Percentiles rank a stretch among this genome's conserved stretches.
These are phyloP conservation scores for Peltaster fructicola DNA, from an alignment of 2,329 filamentous ascomycete species.

Conservation along the genomic window DNA sequence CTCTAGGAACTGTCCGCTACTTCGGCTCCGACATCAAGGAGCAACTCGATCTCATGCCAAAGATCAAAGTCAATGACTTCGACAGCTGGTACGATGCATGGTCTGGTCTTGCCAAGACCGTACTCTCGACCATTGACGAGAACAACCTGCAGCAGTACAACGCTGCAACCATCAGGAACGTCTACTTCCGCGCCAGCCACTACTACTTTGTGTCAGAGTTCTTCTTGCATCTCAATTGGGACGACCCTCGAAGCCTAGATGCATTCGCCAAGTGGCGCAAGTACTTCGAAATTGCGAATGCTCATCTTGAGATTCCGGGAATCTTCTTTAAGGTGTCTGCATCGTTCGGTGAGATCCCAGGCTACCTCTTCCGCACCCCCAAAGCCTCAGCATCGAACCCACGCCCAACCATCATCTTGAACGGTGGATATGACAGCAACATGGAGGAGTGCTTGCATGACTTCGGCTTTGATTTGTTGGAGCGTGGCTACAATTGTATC, in stretches of 20 bases:
- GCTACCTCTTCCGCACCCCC: slow-evolving; percentile 4
- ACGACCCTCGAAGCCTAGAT: slow-evolving; percentile 22
- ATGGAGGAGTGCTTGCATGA: slow-evolving; percentile 15
- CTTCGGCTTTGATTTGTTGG: slow-evolving; percentile 12
- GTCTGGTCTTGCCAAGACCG: slow-evolving; percentile 3
- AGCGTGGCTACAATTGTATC: slow-evolving; percentile 17
- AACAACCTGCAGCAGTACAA: not conserved
- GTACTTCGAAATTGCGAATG: slow-evolving; percentile 25
- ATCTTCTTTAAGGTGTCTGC: slow-evolving; percentile 3
- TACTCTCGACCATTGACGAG: slow-evolving; percentile 7
- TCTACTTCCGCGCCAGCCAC: slow-evolving; percentile 21
- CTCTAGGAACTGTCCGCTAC: slow-evolving; percentile 4
- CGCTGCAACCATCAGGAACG: slow-evolving; percentile 3
- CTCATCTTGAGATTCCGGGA: slow-evolving; percentile 16
- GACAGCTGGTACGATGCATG: slow-evolving; percentile 6
- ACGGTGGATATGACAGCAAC: slow-evolving; percentile 16
- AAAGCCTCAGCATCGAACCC: slow-evolving; percentile 2
- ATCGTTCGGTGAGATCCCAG: slow-evolving; percentile 4
- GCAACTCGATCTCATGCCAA: slow-evolving; percentile 3
- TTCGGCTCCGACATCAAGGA: slow-evolving; percentile 4
- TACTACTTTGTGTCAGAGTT: slow-evolving; percentile 29
- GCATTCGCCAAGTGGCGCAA: slow-evolving; percentile 21
- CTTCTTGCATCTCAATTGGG: slow-evolving; percentile 25
- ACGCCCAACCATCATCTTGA: slow-evolving; percentile 10
- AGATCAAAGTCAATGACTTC: slow-evolving; percentile 5